Evolutionary conservation across 805 yeast genomes (phyloP), one percentile per base, ranked within the genome.

Genomic region (Metschnikowia lachancei): DNA sequence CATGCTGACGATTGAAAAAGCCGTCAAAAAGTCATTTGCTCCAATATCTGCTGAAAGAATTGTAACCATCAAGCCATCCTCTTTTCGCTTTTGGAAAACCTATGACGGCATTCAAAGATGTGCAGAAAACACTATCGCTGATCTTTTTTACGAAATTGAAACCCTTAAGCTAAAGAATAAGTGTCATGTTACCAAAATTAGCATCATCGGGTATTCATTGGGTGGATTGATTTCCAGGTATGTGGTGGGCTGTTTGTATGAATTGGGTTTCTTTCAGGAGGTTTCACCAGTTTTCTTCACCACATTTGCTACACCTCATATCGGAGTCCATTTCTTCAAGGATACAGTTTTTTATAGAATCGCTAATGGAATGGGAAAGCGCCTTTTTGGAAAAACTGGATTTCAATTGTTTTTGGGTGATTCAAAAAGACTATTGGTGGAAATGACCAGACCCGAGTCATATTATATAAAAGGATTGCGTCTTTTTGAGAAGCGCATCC

Each of bases 221-320:
- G 97, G 98, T 18, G 98, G 98, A 0, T 66, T 91, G 30, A 80
- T 92, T 28, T 74, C 90, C 0, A 71, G 97, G 41, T 90, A 87
- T 62, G 83, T 89, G 20, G 74, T 90, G 39, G 97, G 97, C 1
- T 72, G 85, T 38, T 69, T 82, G 52, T 70, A 80, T 52, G 72
- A 74, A 30, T 74, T 75, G 53, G 76, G 75, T 4, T 70, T 72
- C 48, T 85, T 83, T 62, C 72, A 76, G 17, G 56, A 61, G 3
- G 71, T 87, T 12, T 71, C 67, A 32, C 88, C 92, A 2, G 67
- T 82, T 4, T 64, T 69, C 51, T 89, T 66, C 75, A 83, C 64
- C 63, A 69, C 75, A 0, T 69, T 72, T 48, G 72, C 75, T 43
- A 61, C 74, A 3, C 92, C 57, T 80, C 96, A 47, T 85, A 87